A percentile compares a stretch with the other conserved stretches of the same genome.
Conservation (phyloP, 2,329 filamentous ascomycete species). For the Rugonectria rugulosa region DNA sequence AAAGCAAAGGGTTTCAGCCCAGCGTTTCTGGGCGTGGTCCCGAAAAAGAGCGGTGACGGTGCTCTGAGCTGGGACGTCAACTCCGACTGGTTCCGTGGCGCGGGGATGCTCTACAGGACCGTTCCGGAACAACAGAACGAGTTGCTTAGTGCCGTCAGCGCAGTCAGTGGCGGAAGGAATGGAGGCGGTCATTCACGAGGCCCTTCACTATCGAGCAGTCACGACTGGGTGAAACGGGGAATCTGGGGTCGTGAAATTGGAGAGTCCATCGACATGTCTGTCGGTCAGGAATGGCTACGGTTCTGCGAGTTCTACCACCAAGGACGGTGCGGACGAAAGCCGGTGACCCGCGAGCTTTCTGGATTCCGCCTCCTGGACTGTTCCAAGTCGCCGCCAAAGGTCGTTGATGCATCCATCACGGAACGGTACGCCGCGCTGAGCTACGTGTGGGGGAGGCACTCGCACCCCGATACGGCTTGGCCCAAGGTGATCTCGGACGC, state of each 20-base stretch:
- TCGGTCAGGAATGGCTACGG: constrained; percentile 44
- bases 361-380: constrained; percentile 46
- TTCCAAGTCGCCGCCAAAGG: constrained; percentile 40
- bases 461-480: constrained; percentile 35
- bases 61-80: constrained; percentile 42
- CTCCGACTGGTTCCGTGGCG: constrained; percentile 43
- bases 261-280: constrained; percentile 38
- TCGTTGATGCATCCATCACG: constrained; percentile 38
- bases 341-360: constrained; percentile 34
- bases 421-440: constrained; percentile 46
- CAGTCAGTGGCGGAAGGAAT: constrained; percentile 21
- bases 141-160: constrained; percentile 32
- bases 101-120: constrained; percentile 45
- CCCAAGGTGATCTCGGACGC: constrained; percentile 44
- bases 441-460: constrained; percentile 44
- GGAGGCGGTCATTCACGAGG: constrained; percentile 28
- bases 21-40: constrained; percentile 44
- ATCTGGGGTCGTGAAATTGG: constrained; percentile 46
- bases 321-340: constrained; percentile 42
- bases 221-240: constrained; percentile 41
- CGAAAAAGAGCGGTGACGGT: constrained; percentile 40
- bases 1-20: constrained; percentile 41
- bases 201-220: constrained; percentile 28
- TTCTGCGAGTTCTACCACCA: constrained; percentile 46
- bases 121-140: constrained; percentile 39